Evolutionary conservation across 2,329 filamentous ascomycete genomes (phyloP).

Genomic region (Sarocladiaceae sp.): DNA sequence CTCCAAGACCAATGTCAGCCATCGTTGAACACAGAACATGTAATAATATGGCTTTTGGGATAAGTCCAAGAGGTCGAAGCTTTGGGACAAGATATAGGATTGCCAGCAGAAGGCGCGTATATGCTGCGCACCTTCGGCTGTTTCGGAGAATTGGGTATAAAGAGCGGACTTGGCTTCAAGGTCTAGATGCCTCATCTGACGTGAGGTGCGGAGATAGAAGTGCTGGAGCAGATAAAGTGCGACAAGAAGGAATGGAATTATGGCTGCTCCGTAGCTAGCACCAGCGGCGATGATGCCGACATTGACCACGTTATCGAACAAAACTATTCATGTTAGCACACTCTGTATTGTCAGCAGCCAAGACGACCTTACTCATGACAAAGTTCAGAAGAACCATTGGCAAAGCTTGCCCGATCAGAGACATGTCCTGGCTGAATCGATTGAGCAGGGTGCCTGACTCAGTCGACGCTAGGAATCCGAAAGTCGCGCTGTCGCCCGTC

Average conservation of each 20-base stretch:
- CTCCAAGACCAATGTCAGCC: too few species aligned
- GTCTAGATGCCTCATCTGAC: conserved; percentile 23
- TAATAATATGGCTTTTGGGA: conserved; percentile 3
- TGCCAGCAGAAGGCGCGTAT: background rate
- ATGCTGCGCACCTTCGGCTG: background rate
- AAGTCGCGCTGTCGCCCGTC: too few species aligned
- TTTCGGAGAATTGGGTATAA: background rate
- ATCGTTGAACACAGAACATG: too few species aligned
- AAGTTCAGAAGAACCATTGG: background rate
- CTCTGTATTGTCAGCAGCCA: too few species aligned
- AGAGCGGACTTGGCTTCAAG: background rate
- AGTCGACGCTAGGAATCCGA: background rate
- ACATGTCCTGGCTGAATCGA: conserved; percentile 1
- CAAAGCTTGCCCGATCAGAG: background rate
- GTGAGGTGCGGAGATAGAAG: conserved; percentile 35
- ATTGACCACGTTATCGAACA: background rate
- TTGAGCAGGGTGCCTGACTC: background rate
- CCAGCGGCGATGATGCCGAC: background rate
- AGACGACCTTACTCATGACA: too few species aligned
- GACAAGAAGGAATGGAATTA: conserved; percentile 12
- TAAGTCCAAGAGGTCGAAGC: background rate
- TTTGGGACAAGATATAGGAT: background rate
- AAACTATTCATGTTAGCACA: too few species aligned
- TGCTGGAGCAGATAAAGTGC: conserved; percentile 32
- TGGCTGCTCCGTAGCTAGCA: conserved; percentile 23